Evolutionary conservation across 2,329 filamentous ascomycete genomes (phyloP), one percentile per base, ranked within the genome.

Genomic region (Claviceps sp.): DNA sequence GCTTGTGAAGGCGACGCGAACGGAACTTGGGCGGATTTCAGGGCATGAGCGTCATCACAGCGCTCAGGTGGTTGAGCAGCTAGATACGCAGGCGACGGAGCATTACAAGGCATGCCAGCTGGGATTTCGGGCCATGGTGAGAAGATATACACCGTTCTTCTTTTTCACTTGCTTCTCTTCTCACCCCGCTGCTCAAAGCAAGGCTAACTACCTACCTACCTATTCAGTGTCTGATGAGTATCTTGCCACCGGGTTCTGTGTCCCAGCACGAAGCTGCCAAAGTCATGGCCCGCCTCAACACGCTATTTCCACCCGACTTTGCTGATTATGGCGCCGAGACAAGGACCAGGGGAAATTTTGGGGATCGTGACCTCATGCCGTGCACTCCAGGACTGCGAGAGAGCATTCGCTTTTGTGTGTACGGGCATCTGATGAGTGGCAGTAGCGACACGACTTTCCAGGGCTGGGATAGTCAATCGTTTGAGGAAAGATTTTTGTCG

Each of bases 201-300:
- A 17, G n/a, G 29, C 29, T 34, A 34, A 34, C 17, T 11, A n/a
- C n/a, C n/a, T n/a, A n/a, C n/a, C n/a, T n/a, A n/a, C n/a, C n/a
- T n/a, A 29, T 7, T 4, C 29, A 50, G 53, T 54, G 45, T 29
- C n/a, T 53, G 2, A 23, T 49, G 9, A 45, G 52, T 34, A 37
- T 50, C 17, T 45, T 47, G 14, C 50, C 46, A 34, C 52, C 52
- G 17, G 51, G 53, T 20, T 36, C 43, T 20, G 39, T 53, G 2
- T 16, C 39, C 17, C 50, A 49, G 48, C 56, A 57, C 26, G 52
- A 58, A 14, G 42, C 47, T 3, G 50, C 57, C 5, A 54, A 57
- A 14, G 58, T 66, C 37, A 63, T 69, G 65, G 66, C 64, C 22
- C 57, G 59, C 6, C 55, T 69, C 23, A 69, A 70, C 47, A 60